Evolutionary conservation across 2,329 filamentous ascomycete species (phyloP), one percentile per base, ranked within the genome.

Genomic region (Neurospora crassa): DNA sequence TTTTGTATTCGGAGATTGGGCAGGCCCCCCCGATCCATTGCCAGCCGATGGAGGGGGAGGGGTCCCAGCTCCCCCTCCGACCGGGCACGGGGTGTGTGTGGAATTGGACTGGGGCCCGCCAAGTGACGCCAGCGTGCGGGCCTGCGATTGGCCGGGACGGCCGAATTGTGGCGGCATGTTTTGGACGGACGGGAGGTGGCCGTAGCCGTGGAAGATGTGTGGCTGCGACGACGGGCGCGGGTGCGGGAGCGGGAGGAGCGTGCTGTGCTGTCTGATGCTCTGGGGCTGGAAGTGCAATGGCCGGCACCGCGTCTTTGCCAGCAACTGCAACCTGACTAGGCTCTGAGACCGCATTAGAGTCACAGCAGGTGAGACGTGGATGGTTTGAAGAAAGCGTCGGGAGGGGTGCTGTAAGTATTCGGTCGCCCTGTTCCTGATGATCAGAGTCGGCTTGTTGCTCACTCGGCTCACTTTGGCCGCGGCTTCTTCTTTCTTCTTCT

Each of bases 71-170:
- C 29, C 29, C 29, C 29, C 29, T 29, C 47, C 47, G 47, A 59
- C 47, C 47, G 47, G 47, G 47, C 47, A 59, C 20, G 16, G 47
- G 47, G 47, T 59, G 47, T 59, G 47, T 14, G 67, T 68, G 71
- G 71, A 68, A 59, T 40, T 40, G 70, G 70, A 70, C 42, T 73
- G 73, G 73, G 75, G 71, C 68, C 71, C 63, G 24, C 68, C 69
- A 67, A 74, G 75, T 76, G 77, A 78, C 74, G 77, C 74, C 75
- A 77, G 75, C 73, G 70, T 42, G 68, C 74, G 70, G 47, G 68
- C 45, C 72, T 75, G 70, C 76, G 74, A 78, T 78, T 77, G 75
- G 76, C 72, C 71, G 67, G 69, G 68, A 70, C 74, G 72, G 72
- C 70, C 71, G 68, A 67, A 74, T 69, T 70, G 71, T 68, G 73